Base-by-base conservation (phyloP, 371 early-diverging fungal genomes). In the Mucor velutinosus region DNA sequence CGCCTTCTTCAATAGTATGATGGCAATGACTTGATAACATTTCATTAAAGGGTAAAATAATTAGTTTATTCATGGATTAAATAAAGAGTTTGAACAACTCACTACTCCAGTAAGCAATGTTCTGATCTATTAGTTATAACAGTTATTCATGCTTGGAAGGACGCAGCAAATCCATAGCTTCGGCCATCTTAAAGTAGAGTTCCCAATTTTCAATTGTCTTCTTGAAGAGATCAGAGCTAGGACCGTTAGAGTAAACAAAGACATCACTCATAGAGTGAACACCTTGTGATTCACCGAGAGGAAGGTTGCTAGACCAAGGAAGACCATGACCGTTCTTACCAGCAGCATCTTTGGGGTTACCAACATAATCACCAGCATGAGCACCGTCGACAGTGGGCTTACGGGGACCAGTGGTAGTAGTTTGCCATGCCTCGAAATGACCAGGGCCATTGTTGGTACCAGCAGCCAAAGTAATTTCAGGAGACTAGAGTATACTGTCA, bases 231-330 rank as follows among this genome's bases (percentile, higher is more conserved):
- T 84, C 69, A 29, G 87, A 71, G 12, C 88, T 81, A 67, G 89
- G 89, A 21, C 82, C 81, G 49, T 79, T 70, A 41, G 86, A 78
- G 67, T 85, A 89, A 59, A 87, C 65, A 57, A 85, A 83, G 32
- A 89, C 89, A 74, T 87, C 87, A 71, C 82, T 78, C 76, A 87
- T 78, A 19, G 87, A 84, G 73, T 89, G 89, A 32, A 86, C 85
- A 66, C 87, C 86, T 58, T 73, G 75, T 2, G 37, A 2, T 30
- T 81, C 70, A 27, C 53, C 70, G 23, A 62, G 58, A 25, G 82
- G 76, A 30, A 87, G 49, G 62, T 84, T 86, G 11, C 76, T 74
- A 39, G 64, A 35, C 76, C 75, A 75, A 58, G 62, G 30, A 62
- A 86, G 72, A 41, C 86, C 89, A 41, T 39, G 63, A 25, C 76